Evolutionary conservation across 2,329 filamentous ascomycete genomes (phyloP).

Genomic region (Venturia effusa): DNA sequence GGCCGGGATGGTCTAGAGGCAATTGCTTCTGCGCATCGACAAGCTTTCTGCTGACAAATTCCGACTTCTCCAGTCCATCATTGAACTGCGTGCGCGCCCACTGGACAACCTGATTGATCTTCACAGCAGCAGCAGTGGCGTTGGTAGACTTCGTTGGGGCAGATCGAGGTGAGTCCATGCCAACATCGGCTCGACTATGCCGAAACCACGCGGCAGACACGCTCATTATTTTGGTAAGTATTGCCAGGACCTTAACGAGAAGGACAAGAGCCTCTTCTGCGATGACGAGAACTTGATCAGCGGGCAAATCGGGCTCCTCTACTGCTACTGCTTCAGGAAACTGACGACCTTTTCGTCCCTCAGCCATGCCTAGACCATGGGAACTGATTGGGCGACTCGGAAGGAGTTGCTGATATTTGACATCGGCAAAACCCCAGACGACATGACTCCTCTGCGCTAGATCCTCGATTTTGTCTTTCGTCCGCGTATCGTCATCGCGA

Average conservation of each 20-base stretch:
- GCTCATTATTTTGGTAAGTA: conserved; percentile 91
- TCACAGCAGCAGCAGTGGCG: conserved; percentile 41
- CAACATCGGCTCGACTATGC: conserved; percentile 56
- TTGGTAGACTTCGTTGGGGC: conserved; percentile 21
- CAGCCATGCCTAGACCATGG: conserved; percentile 50
- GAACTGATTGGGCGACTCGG: conserved; percentile 72
- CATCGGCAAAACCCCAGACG: conserved; percentile 93
- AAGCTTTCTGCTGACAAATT: conserved; percentile 81
- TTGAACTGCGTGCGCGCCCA: conserved; percentile 95
- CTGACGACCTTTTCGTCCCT: not conserved
- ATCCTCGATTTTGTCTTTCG: conserved; percentile 78
- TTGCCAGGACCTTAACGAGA: conserved; percentile 85
- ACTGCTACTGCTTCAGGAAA: conserved; percentile 35
- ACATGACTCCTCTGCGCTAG: conserved; percentile 89
- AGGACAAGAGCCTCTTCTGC: conserved; percentile 92
- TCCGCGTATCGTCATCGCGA: conserved; percentile 68
- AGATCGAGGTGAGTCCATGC: conserved; percentile 22
- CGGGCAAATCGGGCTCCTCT: conserved; percentile 69
- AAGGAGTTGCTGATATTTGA: conserved; percentile 96
- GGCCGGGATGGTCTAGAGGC: conserved; percentile 73
- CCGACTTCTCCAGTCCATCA: conserved; percentile 91
- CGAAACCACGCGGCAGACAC: conserved; percentile 89
- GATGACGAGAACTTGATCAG: conserved; percentile 74
- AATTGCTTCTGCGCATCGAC: conserved; percentile 76
- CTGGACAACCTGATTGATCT: conserved; percentile 88